Conservation (phyloP, 2,329 filamentous ascomycete species). For the Xylaria sp. region DNA sequence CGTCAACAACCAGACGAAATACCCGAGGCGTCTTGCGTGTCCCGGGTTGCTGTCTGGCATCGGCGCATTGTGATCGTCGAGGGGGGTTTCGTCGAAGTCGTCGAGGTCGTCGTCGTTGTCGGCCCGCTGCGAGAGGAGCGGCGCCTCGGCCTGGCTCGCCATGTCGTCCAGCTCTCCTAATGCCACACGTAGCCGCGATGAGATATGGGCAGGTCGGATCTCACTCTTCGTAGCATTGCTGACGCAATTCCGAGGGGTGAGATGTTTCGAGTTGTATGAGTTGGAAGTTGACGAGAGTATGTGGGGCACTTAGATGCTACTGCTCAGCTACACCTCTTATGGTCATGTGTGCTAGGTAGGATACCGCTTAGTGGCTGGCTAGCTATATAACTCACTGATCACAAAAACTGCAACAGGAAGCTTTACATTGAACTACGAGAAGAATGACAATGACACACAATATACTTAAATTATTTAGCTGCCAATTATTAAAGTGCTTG, state of each 20-base stretch:
- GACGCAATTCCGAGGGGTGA: not conserved
- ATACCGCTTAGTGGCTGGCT: too few relatives aligned
- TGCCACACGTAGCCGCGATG: constrained; percentile 1
- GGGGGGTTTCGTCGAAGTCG: constrained; percentile 21
- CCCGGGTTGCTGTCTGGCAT: not conserved
- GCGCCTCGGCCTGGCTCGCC: constrained; percentile 22
- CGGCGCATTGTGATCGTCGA: constrained; percentile 9
- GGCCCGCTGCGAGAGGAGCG: constrained; percentile 24
- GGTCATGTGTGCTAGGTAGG: too few relatives aligned
- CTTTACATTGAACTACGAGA: too few relatives aligned
- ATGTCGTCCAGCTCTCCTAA: not conserved
- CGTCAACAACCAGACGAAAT: constrained; percentile 67
- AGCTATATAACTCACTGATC: too few relatives aligned
- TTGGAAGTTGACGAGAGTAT: constrained; percentile 1
- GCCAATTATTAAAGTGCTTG: too few relatives aligned
- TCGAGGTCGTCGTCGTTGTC: constrained; percentile 14
- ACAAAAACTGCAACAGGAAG: too few relatives aligned
- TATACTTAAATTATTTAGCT: too few relatives aligned
- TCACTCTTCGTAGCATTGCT: constrained; percentile 15
- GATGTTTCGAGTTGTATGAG: not conserved
- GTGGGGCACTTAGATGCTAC: constrained; percentile 2
- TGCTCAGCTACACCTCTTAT: too few relatives aligned
- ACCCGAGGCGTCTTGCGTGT: constrained; percentile 38
- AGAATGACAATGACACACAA: too few relatives aligned
- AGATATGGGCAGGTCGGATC: not conserved